phyloP scores from a whole-genome alignment of 1,139 yeast genomes.

The Protomyces gravidus region DNA sequence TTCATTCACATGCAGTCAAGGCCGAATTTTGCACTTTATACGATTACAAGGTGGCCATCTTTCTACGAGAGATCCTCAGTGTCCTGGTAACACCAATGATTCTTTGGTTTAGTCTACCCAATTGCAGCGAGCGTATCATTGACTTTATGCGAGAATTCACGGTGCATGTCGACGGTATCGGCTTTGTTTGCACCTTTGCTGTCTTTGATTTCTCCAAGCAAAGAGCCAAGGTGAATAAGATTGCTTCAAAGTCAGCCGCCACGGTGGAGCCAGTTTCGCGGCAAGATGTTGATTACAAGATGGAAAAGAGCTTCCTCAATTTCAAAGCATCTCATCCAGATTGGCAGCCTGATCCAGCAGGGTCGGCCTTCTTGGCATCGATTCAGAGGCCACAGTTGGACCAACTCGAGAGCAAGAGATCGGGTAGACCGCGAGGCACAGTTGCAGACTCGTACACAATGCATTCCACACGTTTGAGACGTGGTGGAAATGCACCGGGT shows the following conservation, averaged over 20 bases:
- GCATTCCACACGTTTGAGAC: not conserved
- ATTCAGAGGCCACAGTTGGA: not conserved
- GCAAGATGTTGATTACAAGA: conserved; percentile 17
- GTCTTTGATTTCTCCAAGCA: conserved; percentile 68
- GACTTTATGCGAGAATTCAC: conserved; percentile 88
- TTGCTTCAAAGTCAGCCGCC: not conserved
- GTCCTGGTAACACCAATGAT: conserved; percentile 80
- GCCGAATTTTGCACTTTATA: conserved; percentile 74
- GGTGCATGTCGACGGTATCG: conserved; percentile 88
- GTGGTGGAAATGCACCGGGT: not conserved
- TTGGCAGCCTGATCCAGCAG: conserved; percentile 26
- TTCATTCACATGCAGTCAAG: conserved; percentile 59
- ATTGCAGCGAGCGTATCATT: conserved; percentile 65
- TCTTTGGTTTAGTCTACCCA: conserved; percentile 75
- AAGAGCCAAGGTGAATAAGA: not conserved
- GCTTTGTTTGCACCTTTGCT: conserved; percentile 90
- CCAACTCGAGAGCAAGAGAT: too few relatives aligned
- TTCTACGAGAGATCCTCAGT: conserved; percentile 73
- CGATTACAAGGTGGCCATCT: conserved; percentile 66
- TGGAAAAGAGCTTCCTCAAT: conserved; percentile 28
- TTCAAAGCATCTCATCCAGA: conserved; percentile 29
- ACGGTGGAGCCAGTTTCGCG: not conserved
- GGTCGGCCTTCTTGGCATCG: conserved; percentile 11
- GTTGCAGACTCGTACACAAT: not conserved
- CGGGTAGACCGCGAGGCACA: not conserved